These are phyloP conservation scores for Capsicum rhomboideum DNA, from an alignment of 257 asterid genomes.

Conservation along the genomic window DNA sequence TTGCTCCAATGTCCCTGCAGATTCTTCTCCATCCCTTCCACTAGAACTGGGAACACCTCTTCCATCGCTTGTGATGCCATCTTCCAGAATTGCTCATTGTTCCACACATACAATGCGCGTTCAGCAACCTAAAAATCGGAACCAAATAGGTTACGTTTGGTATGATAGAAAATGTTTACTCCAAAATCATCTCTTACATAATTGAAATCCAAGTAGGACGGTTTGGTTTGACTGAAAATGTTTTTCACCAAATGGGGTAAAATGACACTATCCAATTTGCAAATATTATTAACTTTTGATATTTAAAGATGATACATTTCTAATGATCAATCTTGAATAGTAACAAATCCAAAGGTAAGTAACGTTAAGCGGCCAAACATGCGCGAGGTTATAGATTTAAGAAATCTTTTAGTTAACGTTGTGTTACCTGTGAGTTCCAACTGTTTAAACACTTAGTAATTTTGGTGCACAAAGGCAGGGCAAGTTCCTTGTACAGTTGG, in stretches of 20 bases:
- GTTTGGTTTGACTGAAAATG: too few relatives aligned
- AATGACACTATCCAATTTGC: not conserved
- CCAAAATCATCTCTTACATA: not conserved
- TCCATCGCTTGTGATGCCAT: constrained; percentile 54
- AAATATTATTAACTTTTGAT: not conserved
- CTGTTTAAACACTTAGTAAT: constrained; percentile 64
- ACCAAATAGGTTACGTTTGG: not conserved
- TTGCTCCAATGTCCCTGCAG: constrained; percentile 65
- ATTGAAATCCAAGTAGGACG: not conserved
- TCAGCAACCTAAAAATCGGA: constrained; percentile 63
- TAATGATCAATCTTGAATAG: too few relatives aligned
- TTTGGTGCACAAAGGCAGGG: constrained; percentile 53
- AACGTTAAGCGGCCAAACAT: too few relatives aligned
- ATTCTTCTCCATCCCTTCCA: constrained; percentile 63
- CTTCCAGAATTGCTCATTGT: constrained; percentile 74
- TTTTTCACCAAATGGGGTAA: too few relatives aligned
- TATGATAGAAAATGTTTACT: too few relatives aligned
- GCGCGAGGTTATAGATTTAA: too few relatives aligned
- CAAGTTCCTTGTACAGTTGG: constrained; percentile 30
- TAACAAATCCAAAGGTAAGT: too few relatives aligned
- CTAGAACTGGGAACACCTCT: constrained; percentile 50
- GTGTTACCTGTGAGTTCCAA: constrained; percentile 67
- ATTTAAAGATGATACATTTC: not conserved
- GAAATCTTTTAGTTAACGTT: too few relatives aligned
- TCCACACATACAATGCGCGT: constrained; percentile 75